Evolutionary conservation across 2,329 filamentous ascomycete species (phyloP), one percentile per base, ranked within the genome.

Genomic region (Curvularia sp.): DNA sequence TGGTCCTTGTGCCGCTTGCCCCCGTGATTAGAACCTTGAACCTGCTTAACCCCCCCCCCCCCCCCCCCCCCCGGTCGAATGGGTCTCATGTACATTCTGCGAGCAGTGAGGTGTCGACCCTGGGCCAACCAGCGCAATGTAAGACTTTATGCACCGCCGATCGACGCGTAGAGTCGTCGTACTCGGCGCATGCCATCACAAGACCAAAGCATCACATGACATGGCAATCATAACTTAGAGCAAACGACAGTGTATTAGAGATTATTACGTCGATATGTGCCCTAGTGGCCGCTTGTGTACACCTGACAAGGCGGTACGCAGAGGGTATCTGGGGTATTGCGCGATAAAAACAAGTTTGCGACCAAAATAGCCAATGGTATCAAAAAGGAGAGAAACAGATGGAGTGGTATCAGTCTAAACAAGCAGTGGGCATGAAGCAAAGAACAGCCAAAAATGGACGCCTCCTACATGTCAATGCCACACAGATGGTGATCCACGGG

Each of bases 371-470:
- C 45, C 67, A 68, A 63, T 76, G 75, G 73, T 76, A 77, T 74
- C 74, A 76, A 76, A 76, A 76, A 74, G 54, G 67, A 73, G 67
- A 74, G 64, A 72, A 74, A 72, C 67, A 73, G 68, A 63, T 72
- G 72, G 70, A 75, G 75, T 78, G 76, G 75, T 78, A 78, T 77
- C 76, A 78, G 76, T 77, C 76, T 78, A 77, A 74, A 74, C 70
- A 75, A 74, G 69, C 69, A 55, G 63, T 65, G 64, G 68, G 67
- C 71, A 72, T 68, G 69, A 38, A 72, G 68, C 68, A 73, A 58
- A 65, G 64, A 66, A 69, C 60, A 68, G 67, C 55, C 65, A 72
- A 66, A 67, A 70, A 42, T 69, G 66, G 70, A 71, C 66, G 66
- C 63, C 65, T 65, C 68, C 70, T 69, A 72, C 68, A 72, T 72